Percentiles rank a stretch among this genome's conserved stretches.
phyloP scores from a whole-genome alignment of 306 rosid species.

The Benincasa hispida region DNA sequence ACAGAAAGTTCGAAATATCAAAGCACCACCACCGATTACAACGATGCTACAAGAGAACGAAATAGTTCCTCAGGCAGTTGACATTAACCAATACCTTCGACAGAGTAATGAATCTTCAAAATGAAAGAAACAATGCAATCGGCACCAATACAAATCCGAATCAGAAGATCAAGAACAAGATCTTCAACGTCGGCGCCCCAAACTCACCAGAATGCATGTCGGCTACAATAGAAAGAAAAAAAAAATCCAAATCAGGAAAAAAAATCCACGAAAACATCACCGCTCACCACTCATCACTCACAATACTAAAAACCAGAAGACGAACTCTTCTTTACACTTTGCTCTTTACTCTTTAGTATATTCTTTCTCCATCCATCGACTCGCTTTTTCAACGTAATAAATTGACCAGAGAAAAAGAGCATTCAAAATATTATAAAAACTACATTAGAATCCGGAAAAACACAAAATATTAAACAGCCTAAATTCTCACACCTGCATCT shows the following conservation, averaged over 20 bases:
- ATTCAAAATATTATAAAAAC: not conserved
- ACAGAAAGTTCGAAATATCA: not conserved
- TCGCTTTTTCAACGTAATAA: slow-evolving; percentile 1
- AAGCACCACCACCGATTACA: not conserved
- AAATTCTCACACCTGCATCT: not conserved
- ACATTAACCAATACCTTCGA: not conserved
- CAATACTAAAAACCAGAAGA: not conserved
- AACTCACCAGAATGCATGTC: slow-evolving; percentile 11
- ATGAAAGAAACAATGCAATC: not conserved
- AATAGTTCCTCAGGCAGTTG: not conserved
- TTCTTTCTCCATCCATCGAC: not conserved
- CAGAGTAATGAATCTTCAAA: not conserved
- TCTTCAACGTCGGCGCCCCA: slow-evolving; percentile 25
- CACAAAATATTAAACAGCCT: not conserved
- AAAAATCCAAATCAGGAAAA: not conserved
- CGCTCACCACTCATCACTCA: not conserved
- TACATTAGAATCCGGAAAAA: not conserved
- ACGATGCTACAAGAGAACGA: not conserved
- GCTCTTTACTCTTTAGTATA: not conserved
- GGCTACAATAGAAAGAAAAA: not conserved
- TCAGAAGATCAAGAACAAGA: slow-evolving; percentile 6
- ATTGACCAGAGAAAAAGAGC: not conserved
- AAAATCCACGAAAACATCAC: not conserved
- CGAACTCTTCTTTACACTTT: not conserved
- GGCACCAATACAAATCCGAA: not conserved